Evolutionary conservation across 163 green algal genomes (phyloP).

Genomic region (Chloromonas sp.): DNA sequence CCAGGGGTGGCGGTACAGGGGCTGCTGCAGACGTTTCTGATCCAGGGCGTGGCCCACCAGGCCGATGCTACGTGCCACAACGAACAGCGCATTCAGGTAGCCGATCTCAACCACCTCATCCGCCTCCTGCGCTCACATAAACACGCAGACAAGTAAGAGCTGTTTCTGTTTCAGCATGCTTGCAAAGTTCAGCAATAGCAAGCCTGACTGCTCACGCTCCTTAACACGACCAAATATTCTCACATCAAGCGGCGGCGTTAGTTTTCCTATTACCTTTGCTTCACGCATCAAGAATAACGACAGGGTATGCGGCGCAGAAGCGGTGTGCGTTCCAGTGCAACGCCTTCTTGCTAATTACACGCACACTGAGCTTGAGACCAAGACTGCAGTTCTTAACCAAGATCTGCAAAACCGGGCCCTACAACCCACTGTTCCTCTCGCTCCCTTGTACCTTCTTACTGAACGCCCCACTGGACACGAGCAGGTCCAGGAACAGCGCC

Average conservation of each 20-base stretch:
- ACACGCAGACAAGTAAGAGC: background rate
- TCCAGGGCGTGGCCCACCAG: slow-evolving; percentile 90
- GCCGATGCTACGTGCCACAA: slow-evolving; percentile 86
- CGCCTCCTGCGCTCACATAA: slow-evolving; percentile 50
- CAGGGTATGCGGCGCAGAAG: no score
- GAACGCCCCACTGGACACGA: slow-evolving; percentile 42
- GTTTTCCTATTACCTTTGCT: no score
- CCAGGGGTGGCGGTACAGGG: slow-evolving; percentile 87
- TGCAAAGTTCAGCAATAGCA: no score
- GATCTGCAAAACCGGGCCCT: no score
- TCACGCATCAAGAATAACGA: no score
- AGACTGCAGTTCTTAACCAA: no score
- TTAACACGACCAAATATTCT: no score
- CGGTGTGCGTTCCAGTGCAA: background rate
- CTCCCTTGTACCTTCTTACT: slow-evolving; percentile 23
- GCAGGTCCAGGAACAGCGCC: slow-evolving; percentile 78
- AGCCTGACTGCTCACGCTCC: no score
- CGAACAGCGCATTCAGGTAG: slow-evolving; percentile 94
- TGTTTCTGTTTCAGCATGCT: no score
- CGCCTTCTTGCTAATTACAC: background rate
- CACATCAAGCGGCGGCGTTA: no score
- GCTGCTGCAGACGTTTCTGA: slow-evolving; percentile 88
- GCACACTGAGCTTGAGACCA: background rate
- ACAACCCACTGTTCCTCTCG: no score
- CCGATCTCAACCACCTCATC: slow-evolving; percentile 55